Evolutionary conservation across 2,329 filamentous ascomycete genomes (phyloP), one percentile per base, ranked within the genome.

Genomic region (Pyricularia sp.): DNA sequence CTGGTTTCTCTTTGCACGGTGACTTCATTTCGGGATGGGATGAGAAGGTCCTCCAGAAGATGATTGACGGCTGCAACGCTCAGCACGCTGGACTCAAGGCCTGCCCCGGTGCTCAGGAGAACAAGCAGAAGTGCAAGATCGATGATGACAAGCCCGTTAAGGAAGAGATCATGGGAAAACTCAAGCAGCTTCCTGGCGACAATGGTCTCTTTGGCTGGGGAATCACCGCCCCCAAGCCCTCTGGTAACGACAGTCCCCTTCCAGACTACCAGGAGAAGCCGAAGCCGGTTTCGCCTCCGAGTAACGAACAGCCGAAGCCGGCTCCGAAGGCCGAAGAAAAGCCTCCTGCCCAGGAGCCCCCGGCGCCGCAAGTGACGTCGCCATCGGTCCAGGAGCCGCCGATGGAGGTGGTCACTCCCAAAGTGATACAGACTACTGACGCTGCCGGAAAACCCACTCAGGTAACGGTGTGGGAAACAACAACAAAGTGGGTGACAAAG

Each of bases 21-120:
- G 90, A 93, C 77, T 93, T 93, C 79, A 78, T 91, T 72, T 87
- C 90, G 71, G 90, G 86, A 20, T 93, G 91, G 91, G 87, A 93
- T 72, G 82, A 85, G 71, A 77, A 81, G 31, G 82, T 84, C 64
- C 86, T 92, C 66, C 88, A 90, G 77, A 81, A 85, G 70, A 90
- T 91, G 72, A 88, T 92, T 72, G 83, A 90, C 75, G 85, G 81
- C 67, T 92, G 91, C 81, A 81, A 88, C 73, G 85, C 84, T 64
- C 84, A 86, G 66, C 84, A 84, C 69, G 72, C 75, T 7, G 86
- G 86, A 66, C 88, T 92, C 80, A 85, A 90, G 71, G 81, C 84
- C 71, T 92, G 89, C 80, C 82, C 84, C 5, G 82, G 83, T 63
- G 82, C 90, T 69, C 81, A 81, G 69, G 72, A 85, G 64, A 88